Evolutionary conservation across 306 rosid genomes (phyloP).

Genomic region (Lablab purpureus): DNA sequence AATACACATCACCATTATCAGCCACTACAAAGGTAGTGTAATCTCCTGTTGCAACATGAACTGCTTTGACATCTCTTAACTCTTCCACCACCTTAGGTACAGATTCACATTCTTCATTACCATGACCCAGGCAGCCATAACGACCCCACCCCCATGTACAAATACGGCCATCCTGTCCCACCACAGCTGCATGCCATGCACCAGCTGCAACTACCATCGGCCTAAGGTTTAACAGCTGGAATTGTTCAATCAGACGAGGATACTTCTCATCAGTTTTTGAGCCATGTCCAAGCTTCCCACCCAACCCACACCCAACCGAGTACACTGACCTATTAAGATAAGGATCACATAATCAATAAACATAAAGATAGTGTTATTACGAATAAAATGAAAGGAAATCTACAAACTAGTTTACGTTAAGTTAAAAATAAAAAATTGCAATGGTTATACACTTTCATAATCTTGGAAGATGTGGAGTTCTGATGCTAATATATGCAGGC

Average conservation of each 20-base stretch:
- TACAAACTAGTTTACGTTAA: background rate
- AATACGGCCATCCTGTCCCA: conserved; percentile 85
- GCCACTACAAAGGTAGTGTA: conserved; percentile 86
- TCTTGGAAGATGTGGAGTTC: conserved; percentile 5
- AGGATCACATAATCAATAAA: conserved; percentile 21
- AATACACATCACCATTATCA: conserved; percentile 75
- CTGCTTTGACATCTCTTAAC: conserved; percentile 70
- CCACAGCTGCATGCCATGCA: conserved; percentile 95
- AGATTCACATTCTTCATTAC: conserved; percentile 80
- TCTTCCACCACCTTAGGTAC: conserved; percentile 82
- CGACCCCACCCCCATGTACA: conserved; percentile 98
- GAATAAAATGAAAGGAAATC: background rate
- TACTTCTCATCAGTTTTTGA: conserved; percentile 73
- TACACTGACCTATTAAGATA: conserved; percentile 71
- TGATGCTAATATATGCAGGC: background rate
- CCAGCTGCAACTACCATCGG: conserved; percentile 83
- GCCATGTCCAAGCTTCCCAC: conserved; percentile 93
- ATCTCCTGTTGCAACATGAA: conserved; percentile 85
- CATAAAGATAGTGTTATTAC: background rate
- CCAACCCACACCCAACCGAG: conserved; percentile 93
- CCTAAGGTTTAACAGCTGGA: conserved; percentile 70
- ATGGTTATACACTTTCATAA: background rate
- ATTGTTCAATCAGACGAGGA: conserved; percentile 76
- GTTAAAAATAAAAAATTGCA: background rate
- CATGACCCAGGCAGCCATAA: conserved; percentile 88